These are phyloP conservation scores for Trichoderma gamsii DNA, from an alignment of 495 filamentous ascomycete genomes.

Conservation along the genomic window DNA sequence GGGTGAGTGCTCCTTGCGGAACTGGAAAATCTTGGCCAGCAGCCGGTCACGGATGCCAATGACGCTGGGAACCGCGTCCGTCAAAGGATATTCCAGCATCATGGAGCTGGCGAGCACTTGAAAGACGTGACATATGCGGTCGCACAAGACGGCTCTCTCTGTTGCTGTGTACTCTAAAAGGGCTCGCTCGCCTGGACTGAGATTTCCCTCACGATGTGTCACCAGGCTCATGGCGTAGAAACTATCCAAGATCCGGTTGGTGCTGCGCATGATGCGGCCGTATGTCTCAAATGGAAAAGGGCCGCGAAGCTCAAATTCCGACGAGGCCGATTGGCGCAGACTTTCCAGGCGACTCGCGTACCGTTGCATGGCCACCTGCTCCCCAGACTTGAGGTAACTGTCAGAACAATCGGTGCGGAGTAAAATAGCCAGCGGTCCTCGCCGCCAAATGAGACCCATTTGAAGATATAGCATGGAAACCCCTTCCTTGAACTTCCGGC, in stretches of 20 bases:
- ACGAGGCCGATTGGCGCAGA: conserved; percentile 63
- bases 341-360: conserved; percentile 58
- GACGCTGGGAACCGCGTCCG: conserved; percentile 77
- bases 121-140: conserved; percentile 87
- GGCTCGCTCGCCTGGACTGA: conserved; percentile 76
- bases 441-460: conserved; percentile 93
- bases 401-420: conserved; percentile 48
- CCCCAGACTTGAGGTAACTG: conserved; percentile 73
- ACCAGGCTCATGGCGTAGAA: conserved; percentile 95
- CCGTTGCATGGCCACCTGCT: conserved; percentile 62
- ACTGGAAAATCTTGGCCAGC: conserved; percentile 81
- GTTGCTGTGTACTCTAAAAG: conserved; percentile 71
- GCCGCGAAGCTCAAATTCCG: conserved; percentile 77
- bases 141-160: conserved; percentile 71
- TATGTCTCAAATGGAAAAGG: conserved; percentile 71
- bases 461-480: conserved; percentile 81
- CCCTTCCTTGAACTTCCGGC: conserved; percentile 78
- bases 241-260: conserved; percentile 76
- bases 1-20: conserved; percentile 57
- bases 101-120: conserved; percentile 88
- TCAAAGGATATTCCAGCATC: conserved; percentile 88
- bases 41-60: conserved; percentile 73
- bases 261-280: conserved; percentile 68
- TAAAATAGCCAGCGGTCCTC: conserved; percentile 79
- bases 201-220: conserved; percentile 69